Evolutionary conservation across 139 green algal genomes (phyloP).

Genomic region (Tetraselmis chui): DNA sequence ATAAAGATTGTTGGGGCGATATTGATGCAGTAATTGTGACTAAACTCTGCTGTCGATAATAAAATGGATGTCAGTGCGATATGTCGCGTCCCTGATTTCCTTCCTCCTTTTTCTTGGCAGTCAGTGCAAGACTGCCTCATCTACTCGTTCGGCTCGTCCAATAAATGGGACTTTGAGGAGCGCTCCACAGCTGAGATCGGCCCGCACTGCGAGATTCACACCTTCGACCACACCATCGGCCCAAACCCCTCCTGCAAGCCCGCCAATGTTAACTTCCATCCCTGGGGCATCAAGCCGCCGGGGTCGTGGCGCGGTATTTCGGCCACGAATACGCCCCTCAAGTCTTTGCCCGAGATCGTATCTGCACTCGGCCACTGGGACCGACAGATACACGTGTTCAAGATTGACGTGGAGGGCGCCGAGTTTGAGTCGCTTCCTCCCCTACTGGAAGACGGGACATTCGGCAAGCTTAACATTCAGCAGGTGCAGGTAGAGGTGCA

Average conservation of each 20-base stretch:
- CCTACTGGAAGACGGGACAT: conserved; percentile 1
- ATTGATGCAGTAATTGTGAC: too few relatives aligned
- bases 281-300: neutral
- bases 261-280: conserved; percentile 1
- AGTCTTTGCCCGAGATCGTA: neutral
- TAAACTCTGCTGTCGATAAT: too few relatives aligned
- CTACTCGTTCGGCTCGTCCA: neutral
- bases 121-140: conserved; percentile 1
- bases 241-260: neutral
- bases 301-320: too few relatives aligned
- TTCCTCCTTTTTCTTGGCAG: too few relatives aligned
- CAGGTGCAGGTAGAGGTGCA: conserved; percentile 13
- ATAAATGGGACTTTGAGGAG: conserved; percentile 6
- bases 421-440: conserved; percentile 6
- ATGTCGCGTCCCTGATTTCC: too few relatives aligned
- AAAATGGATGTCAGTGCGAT: too few relatives aligned
- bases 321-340: neutral
- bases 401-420: conserved; percentile 7
- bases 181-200: conserved; percentile 1
- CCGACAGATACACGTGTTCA: neutral
- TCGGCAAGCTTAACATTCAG: neutral
- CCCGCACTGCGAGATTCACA: conserved; percentile 6
- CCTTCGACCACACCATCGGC: conserved; percentile 8
- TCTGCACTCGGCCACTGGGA: neutral
- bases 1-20: too few relatives aligned